These are phyloP conservation scores for Fusarium graminum DNA, from an alignment of 2,329 filamentous ascomycete species.

Conservation along the genomic window DNA sequence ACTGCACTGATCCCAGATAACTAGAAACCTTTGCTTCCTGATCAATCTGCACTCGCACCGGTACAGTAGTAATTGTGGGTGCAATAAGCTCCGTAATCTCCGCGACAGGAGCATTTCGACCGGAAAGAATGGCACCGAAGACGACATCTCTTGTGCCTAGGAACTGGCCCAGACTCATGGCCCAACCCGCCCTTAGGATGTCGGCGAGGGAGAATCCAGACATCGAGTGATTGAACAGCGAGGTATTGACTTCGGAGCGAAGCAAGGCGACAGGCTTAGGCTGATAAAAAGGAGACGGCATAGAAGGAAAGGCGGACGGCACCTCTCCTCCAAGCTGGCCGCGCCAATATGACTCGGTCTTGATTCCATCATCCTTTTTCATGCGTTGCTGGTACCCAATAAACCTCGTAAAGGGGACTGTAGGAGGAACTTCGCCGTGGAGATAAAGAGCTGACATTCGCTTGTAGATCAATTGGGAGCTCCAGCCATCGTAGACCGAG, in stretches of 20 bases:
- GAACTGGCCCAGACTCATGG: not conserved
- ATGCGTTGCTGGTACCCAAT: not conserved
- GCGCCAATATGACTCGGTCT: not conserved
- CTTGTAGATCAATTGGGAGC: not conserved
- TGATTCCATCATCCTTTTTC: not conserved
- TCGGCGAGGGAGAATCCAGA: not conserved
- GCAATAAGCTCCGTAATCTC: not conserved
- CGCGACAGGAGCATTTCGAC: not conserved
- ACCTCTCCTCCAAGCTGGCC: conserved; percentile 8
- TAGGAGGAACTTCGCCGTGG: not conserved
- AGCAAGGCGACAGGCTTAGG: not conserved
- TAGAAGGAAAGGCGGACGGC: not conserved
- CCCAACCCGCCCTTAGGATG: not conserved
- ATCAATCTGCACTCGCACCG: not conserved
- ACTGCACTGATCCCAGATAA: accelerated
- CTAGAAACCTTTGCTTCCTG: accelerated
- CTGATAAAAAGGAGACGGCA: conserved; percentile 1
- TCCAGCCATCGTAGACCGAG: conserved; percentile 10
- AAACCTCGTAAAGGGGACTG: not conserved
- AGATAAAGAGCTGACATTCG: not conserved
- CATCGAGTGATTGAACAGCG: not conserved
- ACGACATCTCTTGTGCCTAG: conserved; percentile 1
- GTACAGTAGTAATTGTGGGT: not conserved
- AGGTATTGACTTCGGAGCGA: not conserved
- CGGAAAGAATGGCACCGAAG: not conserved